A percentile compares a stretch with the other conserved stretches of the same genome.
Evolutionary conservation across 2,329 filamentous ascomycete genomes (phyloP).

Genomic region (Colletotrichum graminicola): DNA sequence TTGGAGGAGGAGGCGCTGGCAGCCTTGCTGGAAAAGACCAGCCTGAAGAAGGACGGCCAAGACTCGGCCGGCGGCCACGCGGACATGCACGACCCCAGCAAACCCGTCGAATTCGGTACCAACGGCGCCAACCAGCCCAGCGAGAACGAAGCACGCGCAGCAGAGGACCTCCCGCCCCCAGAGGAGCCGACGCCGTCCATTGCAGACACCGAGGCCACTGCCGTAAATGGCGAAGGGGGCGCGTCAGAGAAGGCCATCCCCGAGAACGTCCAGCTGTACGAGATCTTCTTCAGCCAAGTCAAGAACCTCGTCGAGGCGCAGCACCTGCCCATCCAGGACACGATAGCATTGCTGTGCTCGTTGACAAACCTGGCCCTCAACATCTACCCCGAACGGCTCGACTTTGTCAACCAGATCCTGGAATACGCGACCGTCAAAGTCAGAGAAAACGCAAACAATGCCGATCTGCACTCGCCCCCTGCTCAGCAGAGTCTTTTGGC

Average conservation of each 20-base stretch:
- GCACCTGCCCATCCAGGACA: slow-evolving; percentile 92
- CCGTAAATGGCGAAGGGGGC: slow-evolving; percentile 57
- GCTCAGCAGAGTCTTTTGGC: slow-evolving; percentile 91
- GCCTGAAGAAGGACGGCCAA: slow-evolving; percentile 67
- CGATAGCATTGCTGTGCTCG: slow-evolving; percentile 93
- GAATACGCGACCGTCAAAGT: slow-evolving; percentile 90
- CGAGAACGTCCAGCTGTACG: slow-evolving; percentile 88
- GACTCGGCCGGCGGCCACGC: slow-evolving; percentile 41
- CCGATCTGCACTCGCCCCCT: slow-evolving; percentile 90
- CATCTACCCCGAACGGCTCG: slow-evolving; percentile 91
- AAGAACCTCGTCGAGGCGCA: slow-evolving; percentile 93
- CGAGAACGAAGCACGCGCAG: slow-evolving; percentile 27
- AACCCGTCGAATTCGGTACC: slow-evolving; percentile 43
- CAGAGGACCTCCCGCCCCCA: slow-evolving; percentile 29
- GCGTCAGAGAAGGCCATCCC: slow-evolving; percentile 69
- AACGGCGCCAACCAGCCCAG: slow-evolving; percentile 39
- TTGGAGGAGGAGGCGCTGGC: slow-evolving; percentile 87
- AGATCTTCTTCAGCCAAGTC: slow-evolving; percentile 97
- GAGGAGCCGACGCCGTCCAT: slow-evolving; percentile 55
- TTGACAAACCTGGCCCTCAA: slow-evolving; percentile 93
- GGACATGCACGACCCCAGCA: slow-evolving; percentile 16
- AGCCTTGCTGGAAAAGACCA: slow-evolving; percentile 82
- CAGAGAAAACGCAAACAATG: slow-evolving; percentile 88
- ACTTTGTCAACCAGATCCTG: slow-evolving; percentile 95
- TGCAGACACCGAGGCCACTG: slow-evolving; percentile 61